Conservation (phyloP, 1,284 basidiomycete species). For the Pholiota adiposa region DNA sequence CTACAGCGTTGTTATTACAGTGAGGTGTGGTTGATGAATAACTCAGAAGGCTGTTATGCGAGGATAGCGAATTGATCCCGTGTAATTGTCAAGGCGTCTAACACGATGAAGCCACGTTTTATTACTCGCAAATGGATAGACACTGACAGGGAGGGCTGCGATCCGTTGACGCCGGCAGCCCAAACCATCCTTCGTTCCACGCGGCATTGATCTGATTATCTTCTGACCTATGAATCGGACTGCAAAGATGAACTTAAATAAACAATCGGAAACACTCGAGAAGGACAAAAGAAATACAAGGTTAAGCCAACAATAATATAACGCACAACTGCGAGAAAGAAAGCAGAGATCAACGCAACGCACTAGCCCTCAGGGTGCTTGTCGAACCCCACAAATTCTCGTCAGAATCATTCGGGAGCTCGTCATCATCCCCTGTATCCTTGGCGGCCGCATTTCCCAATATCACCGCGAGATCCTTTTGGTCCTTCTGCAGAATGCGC, state of each 20-base stretch:
- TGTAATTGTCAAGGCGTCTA: not conserved
- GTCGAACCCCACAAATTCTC: conserved; percentile 37
- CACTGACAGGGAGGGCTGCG: no score
- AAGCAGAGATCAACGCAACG: conserved; percentile 30
- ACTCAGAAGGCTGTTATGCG: not conserved
- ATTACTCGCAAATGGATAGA: not conserved
- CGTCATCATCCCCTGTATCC: conserved; percentile 27
- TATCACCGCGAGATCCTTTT: conserved; percentile 77
- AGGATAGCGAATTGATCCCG: not conserved
- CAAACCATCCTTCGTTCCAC: no score
- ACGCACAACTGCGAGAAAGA: not conserved
- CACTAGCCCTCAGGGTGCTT: conserved; percentile 36
- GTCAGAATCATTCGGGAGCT: conserved; percentile 14
- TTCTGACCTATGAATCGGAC: not conserved
- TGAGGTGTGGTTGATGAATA: not conserved
- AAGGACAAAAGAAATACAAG: not conserved
- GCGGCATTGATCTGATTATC: not conserved
- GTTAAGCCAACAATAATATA: not conserved
- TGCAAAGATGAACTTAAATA: not conserved
- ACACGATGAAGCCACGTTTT: not conserved
- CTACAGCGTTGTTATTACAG: not conserved
- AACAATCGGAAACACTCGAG: not conserved
- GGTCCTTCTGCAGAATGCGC: conserved; percentile 68
- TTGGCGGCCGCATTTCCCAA: conserved; percentile 44
- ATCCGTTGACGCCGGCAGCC: no score